These are phyloP conservation scores for Hysterium pulicare DNA, from an alignment of 2,329 filamentous ascomycete species.

Conservation along the genomic window DNA sequence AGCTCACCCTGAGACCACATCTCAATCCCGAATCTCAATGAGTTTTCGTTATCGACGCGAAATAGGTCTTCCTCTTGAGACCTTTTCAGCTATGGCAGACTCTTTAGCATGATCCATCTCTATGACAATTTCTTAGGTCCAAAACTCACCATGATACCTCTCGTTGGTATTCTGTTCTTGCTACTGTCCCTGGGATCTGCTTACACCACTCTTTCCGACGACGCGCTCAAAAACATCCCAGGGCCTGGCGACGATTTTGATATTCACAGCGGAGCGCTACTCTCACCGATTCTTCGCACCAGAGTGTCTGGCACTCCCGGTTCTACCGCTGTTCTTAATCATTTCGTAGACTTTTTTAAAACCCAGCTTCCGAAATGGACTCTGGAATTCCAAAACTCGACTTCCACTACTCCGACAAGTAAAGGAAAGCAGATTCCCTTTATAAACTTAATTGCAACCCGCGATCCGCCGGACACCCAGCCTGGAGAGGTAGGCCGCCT, in stretches of 20 bases:
- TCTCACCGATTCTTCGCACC: constrained; percentile 82
- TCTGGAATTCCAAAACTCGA: constrained; percentile 85
- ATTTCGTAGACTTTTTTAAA: constrained; percentile 81
- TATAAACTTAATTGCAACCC: constrained; percentile 77
- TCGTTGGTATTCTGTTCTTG: constrained; percentile 2
- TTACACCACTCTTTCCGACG: constrained; percentile 68
- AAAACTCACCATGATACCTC: background rate
- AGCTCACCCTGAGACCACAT: no score
- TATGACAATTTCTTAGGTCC: no score
- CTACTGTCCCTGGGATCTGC: constrained; percentile 33
- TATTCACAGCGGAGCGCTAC: constrained; percentile 68
- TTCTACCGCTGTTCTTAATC: constrained; percentile 67
- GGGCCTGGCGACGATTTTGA: constrained; percentile 72
- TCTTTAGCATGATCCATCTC: no score
- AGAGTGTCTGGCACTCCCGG: constrained; percentile 85
- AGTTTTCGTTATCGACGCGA: no score
- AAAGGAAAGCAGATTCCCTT: constrained; percentile 73
- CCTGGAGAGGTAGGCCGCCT: constrained; percentile 74
- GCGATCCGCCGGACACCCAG: constrained; percentile 80
- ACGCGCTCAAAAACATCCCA: constrained; percentile 68
- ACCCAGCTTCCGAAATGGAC: constrained; percentile 73
- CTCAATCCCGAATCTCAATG: no score
- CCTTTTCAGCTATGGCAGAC: no score
- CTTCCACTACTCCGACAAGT: constrained; percentile 73
- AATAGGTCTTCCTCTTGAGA: no score